A percentile compares a stretch with the other conserved stretches of the same genome.
These are phyloP conservation scores for Blastomyces gilchristii DNA, from an alignment of 2,329 filamentous ascomycete species.

Conservation along the genomic window DNA sequence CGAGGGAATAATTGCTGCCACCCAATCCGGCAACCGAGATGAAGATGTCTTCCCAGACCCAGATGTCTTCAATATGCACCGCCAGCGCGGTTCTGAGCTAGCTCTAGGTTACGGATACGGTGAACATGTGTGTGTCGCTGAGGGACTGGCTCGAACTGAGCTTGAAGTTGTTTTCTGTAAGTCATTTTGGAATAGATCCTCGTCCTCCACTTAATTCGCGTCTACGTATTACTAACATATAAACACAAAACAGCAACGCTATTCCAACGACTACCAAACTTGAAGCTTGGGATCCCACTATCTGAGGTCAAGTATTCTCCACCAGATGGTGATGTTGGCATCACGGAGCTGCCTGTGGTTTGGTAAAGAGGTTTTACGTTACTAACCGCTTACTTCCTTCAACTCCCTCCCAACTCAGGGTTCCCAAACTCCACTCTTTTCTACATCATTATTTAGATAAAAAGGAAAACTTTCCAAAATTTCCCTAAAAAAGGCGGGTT, in stretches of 20 bases:
- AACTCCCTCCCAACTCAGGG: background rate
- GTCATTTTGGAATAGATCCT: slow-evolving; percentile 12
- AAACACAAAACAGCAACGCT: slow-evolving; percentile 25
- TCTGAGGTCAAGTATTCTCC: slow-evolving; percentile 34
- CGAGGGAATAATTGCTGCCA: slow-evolving; percentile 41
- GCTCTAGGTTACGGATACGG: slow-evolving; percentile 41
- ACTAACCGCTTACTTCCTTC: background rate
- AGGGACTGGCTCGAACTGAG: slow-evolving; percentile 36
- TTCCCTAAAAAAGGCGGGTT: background rate
- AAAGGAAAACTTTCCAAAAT: background rate
- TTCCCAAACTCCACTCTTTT: slow-evolving; percentile 4
- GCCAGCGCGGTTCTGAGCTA: slow-evolving; percentile 26
- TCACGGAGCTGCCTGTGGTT: slow-evolving; percentile 32
- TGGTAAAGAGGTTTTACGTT: slow-evolving; percentile 7
- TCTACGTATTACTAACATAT: background rate
- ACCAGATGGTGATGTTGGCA: slow-evolving; percentile 33
- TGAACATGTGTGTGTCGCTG: slow-evolving; percentile 39
- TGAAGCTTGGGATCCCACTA: slow-evolving; percentile 33
- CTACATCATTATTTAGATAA: background rate
- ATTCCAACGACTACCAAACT: slow-evolving; percentile 31
- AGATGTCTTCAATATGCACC: slow-evolving; percentile 38
- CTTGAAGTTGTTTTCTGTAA: slow-evolving; percentile 37
- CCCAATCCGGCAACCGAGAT: slow-evolving; percentile 41
- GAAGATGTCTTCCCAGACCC: slow-evolving; percentile 35
- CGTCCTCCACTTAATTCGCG: background rate